Evolutionary conservation across 345 rosid species (phyloP), one percentile per base, ranked within the genome.

Genomic region (Atalantia buxifolia): DNA sequence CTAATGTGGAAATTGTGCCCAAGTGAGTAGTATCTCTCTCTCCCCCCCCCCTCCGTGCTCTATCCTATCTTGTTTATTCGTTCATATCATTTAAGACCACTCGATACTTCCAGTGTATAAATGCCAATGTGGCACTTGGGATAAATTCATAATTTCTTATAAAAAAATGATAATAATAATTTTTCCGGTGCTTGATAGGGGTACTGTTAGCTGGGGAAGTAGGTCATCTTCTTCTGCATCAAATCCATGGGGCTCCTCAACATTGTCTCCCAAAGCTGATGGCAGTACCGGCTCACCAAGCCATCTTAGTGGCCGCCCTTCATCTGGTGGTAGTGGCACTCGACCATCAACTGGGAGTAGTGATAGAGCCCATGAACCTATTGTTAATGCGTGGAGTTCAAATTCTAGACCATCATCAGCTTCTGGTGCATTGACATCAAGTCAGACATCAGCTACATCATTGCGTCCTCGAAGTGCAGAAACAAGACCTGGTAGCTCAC

Each of bases 401-500:
- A 89, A 85, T 87, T 93, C 98, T 72, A 87, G 99, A 80, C 99
- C 99, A 69, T 92, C 96, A 25, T 97, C 99, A 56, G 97, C 99
- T 77, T 97, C 99, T 66, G 99, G 97, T 62, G 88, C 86, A 66
- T 79, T 91, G 79, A 76, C 94, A 80, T 88, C 98, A 76, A 94
- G 78, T 86, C 98, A 92, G 83, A 74, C 90, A 68, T 84, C 97
- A 67, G 81, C 79, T 78, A 70, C 87, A 61, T 85, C 94, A 57
- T 83, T 88, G 72, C 99, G 98, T 70, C 99, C 99, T 66, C 92
- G 87, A 66, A 97, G 99, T 87, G 99, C 98, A 13, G 99, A 97
- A 78, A 93, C 99, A 84, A 94, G 98, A 79, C 98, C 98, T 78
- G 92, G 98, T 81, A 97, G 98, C 86, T 93, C 99, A 66, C 98